These are phyloP conservation scores for Epithemia pelagica DNA, from an alignment of 108 stramenopile species.

Conservation along the genomic window DNA sequence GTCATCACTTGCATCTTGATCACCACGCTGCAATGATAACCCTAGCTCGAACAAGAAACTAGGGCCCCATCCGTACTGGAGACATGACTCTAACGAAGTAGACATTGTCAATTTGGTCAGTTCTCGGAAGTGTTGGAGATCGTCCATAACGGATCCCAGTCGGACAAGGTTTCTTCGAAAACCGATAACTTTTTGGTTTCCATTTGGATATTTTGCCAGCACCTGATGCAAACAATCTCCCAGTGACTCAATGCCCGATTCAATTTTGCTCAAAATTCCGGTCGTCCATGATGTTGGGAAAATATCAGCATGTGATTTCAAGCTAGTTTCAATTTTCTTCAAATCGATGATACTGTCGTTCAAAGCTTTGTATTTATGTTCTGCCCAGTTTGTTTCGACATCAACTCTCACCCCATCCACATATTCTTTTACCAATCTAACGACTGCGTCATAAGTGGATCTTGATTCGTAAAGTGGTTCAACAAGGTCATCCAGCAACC, in stretches of 20 bases:
- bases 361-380: conserved; percentile 44
- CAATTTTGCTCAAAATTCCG: conserved; percentile 19
- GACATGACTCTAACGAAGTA: background rate
- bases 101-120: background rate
- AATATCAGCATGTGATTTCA: conserved; percentile 34
- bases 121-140: background rate
- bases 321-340: conserved; percentile 38
- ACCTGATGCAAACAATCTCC: background rate
- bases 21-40: background rate
- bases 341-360: conserved; percentile 38
- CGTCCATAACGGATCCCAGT: background rate
- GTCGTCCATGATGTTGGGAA: conserved; percentile 45
- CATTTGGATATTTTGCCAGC: conserved; percentile 25
- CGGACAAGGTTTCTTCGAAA: background rate
- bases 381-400: conserved; percentile 36
- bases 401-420: conserved; percentile 37
- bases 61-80: background rate
- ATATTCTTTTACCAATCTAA: conserved; percentile 13
- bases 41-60: background rate
- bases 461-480: background rate
- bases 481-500: background rate
- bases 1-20: background rate
- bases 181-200: background rate
- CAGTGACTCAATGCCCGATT: background rate
- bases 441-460: background rate